Conservation (phyloP, 176 grass and related monocot species). For the Areca catechu region DNA sequence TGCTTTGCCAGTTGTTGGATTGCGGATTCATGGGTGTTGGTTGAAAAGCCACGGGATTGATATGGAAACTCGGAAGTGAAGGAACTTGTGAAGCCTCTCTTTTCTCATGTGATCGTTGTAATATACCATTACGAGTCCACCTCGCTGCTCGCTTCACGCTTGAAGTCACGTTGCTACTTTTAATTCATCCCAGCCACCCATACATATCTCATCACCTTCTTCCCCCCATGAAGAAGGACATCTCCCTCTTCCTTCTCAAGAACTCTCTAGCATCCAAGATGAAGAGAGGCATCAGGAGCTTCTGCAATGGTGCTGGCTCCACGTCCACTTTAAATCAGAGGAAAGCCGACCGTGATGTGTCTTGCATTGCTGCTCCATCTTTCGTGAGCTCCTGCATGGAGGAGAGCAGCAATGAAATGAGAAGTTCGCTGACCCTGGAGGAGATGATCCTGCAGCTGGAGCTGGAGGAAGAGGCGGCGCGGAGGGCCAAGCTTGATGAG, state of each 20-base stretch:
- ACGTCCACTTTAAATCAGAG: constrained; percentile 50
- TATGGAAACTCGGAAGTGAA: background rate
- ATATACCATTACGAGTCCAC: constrained; percentile 19
- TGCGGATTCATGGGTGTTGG: background rate
- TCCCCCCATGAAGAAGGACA: constrained; percentile 33
- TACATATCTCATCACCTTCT: background rate
- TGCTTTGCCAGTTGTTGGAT: background rate
- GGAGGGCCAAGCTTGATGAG: constrained; percentile 33
- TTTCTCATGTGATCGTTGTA: constrained; percentile 47
- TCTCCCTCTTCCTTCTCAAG: constrained; percentile 35
- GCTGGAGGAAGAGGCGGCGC: constrained; percentile 61
- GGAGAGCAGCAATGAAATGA: constrained; percentile 31
- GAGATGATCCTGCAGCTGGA: constrained; percentile 98
- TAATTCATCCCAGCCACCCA: constrained; percentile 12
- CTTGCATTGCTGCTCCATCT: constrained; percentile 28
- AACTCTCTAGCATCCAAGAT: constrained; percentile 26
- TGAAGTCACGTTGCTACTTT: constrained; percentile 17
- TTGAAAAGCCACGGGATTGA: background rate
- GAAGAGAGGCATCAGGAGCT: constrained; percentile 50
- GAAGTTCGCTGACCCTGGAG: constrained; percentile 47
- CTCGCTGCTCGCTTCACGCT: constrained; percentile 39
- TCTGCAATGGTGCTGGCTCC: constrained; percentile 66
- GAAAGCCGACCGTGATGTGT: constrained; percentile 19
- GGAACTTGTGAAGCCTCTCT: constrained; percentile 12
- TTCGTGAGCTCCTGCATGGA: constrained; percentile 38